Evolutionary conservation across 2,329 filamentous ascomycete species (phyloP).

Genomic region (Escovopsis sp.): DNA sequence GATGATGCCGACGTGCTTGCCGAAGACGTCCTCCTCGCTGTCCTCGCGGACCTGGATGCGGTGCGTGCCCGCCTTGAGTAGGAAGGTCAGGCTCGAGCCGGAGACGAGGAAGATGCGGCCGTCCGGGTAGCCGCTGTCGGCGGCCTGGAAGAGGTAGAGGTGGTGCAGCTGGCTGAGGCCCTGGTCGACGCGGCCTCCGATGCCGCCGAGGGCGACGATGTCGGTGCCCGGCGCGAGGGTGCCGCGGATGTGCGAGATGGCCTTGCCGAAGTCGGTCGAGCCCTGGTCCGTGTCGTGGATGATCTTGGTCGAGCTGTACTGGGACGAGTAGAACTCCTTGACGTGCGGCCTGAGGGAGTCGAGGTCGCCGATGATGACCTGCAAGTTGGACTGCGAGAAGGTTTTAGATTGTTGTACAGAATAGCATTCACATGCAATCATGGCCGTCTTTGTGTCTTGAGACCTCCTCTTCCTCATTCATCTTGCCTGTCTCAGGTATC

Average conservation of each 20-base stretch:
- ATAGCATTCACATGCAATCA: too few species aligned
- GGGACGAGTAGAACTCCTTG: conserved; percentile 49
- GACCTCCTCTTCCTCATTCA: too few species aligned
- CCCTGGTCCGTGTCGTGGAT: conserved; percentile 67
- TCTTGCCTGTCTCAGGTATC: neutral
- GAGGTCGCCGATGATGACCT: conserved; percentile 75
- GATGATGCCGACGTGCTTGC: conserved; percentile 71
- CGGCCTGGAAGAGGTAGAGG: conserved; percentile 49
- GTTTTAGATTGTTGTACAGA: neutral
- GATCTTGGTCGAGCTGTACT: conserved; percentile 38
- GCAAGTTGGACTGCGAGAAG: conserved; percentile 36
- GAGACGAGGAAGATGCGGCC: conserved; percentile 67
- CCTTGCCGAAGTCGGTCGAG: conserved; percentile 85
- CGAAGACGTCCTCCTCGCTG: conserved; percentile 41
- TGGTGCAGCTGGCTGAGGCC: conserved; percentile 81
- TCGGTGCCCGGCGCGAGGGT: conserved; percentile 28
- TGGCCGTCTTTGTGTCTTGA: neutral
- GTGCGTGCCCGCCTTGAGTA: conserved; percentile 58
- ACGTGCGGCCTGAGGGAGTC: conserved; percentile 61
- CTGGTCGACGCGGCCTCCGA: conserved; percentile 86
- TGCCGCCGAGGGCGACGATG: conserved; percentile 69
- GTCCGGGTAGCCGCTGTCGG: conserved; percentile 27
- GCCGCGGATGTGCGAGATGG: conserved; percentile 43
- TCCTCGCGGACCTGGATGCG: conserved; percentile 47
- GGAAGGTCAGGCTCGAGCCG: conserved; percentile 65